Percentiles rank a stretch among this genome's conserved stretches.
phyloP scores from a whole-genome alignment of 306 rosid species.

The Luffa acutangula region DNA sequence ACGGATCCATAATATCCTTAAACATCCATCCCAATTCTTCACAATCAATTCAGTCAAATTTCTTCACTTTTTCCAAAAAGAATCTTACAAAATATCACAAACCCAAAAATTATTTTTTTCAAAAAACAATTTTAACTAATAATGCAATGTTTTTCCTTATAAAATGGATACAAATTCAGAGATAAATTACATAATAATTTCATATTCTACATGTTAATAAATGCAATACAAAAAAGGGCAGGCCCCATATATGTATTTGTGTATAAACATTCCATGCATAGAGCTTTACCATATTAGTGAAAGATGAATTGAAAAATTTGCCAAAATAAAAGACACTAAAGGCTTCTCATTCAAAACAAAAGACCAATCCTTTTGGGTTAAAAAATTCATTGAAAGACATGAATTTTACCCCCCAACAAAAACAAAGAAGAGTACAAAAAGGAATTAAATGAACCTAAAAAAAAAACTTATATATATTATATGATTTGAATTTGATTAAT shows the following conservation, averaged over 20 bases:
- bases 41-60: background rate
- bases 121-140: background rate
- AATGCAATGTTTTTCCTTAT: background rate
- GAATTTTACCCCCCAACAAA: background rate
- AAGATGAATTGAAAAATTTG: background rate
- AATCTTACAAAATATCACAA: background rate
- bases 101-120: background rate
- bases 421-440: background rate
- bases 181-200: background rate
- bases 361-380: slow-evolving; percentile 1
- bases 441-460: background rate
- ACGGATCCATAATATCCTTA: slow-evolving; percentile 5
- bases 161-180: background rate
- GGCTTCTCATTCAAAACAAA: background rate
- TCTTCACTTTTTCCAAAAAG: background rate
- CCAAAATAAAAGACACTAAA: background rate
- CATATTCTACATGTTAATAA: background rate
- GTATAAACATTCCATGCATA: background rate
- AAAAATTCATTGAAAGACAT: background rate
- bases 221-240: background rate
- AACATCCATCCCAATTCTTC: background rate
- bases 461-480: background rate
- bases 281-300: background rate
- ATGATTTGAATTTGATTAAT: background rate
- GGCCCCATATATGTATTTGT: background rate